A percentile compares a stretch with the other conserved stretches of the same genome.
These are phyloP conservation scores for Parsonsia alboflavescens DNA, from an alignment of 257 asterid genomes.

Conservation along the genomic window DNA sequence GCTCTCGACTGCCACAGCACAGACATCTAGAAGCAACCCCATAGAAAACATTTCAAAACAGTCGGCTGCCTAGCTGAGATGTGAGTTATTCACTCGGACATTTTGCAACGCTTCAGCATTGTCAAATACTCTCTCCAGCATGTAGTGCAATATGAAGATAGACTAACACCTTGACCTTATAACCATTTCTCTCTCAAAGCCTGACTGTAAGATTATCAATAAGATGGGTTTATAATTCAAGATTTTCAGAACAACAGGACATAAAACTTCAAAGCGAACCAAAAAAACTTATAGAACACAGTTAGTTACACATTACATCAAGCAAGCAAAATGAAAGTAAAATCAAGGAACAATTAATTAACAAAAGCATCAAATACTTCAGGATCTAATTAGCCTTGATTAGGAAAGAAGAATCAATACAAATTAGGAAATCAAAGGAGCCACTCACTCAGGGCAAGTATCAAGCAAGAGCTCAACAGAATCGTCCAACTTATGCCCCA, in stretches of 20 bases:
- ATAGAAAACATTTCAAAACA: not conserved
- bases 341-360: not conserved
- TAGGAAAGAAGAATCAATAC: not conserved
- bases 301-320: not conserved
- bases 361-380: not conserved
- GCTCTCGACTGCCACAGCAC: not conserved
- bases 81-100: not conserved
- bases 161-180: not conserved
- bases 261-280: not conserved
- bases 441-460: slow-evolving; percentile 90
- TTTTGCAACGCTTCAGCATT: not conserved
- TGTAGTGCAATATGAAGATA: not conserved
- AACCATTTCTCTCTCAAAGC: not conserved
- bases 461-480: slow-evolving; percentile 68
- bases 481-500: slow-evolving; percentile 68
- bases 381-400: not conserved
- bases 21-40: not conserved
- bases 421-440: not conserved
- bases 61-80: not conserved
- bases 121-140: not conserved
- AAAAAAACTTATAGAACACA: not conserved
- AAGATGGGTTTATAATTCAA: not conserved
- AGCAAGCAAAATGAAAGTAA: not conserved
- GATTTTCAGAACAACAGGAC: not conserved
- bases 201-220: not conserved